These are phyloP conservation scores for Hemerocallis citrina DNA, from an alignment of 106 monocot genomes.

Conservation along the genomic window DNA sequence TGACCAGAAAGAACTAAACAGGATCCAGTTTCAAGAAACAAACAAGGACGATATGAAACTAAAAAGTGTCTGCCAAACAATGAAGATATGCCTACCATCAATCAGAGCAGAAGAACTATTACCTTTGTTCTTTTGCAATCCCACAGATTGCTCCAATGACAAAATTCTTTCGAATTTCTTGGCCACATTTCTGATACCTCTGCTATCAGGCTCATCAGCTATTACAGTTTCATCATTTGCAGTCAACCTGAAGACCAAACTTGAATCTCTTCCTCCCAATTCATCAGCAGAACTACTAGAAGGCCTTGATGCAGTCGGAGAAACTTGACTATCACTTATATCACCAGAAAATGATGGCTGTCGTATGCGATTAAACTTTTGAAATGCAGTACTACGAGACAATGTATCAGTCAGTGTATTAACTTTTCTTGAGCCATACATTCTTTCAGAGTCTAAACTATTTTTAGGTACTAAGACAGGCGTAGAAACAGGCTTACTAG, in stretches of 20 bases:
- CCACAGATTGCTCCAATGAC: constrained; percentile 24
- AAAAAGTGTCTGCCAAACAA: not conserved
- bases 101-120: not conserved
- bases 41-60: not conserved
- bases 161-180: constrained; percentile 41
- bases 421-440: constrained; percentile 14
- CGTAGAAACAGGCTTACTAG: constrained; percentile 21
- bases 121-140: constrained; percentile 29
- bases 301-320: constrained; percentile 10
- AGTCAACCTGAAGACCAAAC: constrained; percentile 4
- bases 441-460: constrained; percentile 11
- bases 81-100: not conserved
- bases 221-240: constrained; percentile 13
- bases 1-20: not conserved
- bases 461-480: constrained; percentile 56
- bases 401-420: not conserved
- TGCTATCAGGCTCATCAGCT: constrained; percentile 8
- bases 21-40: not conserved
- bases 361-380: constrained; percentile 10
- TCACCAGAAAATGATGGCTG: constrained; percentile 14
- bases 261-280: constrained; percentile 11
- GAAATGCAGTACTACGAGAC: not conserved
- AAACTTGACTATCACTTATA: constrained; percentile 13
- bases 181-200: constrained; percentile 14
- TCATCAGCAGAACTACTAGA: constrained; percentile 10